Evolutionary conservation across 805 yeast species (phyloP), one percentile per base, ranked within the genome.

Genomic region (Candida fluviatilis): DNA sequence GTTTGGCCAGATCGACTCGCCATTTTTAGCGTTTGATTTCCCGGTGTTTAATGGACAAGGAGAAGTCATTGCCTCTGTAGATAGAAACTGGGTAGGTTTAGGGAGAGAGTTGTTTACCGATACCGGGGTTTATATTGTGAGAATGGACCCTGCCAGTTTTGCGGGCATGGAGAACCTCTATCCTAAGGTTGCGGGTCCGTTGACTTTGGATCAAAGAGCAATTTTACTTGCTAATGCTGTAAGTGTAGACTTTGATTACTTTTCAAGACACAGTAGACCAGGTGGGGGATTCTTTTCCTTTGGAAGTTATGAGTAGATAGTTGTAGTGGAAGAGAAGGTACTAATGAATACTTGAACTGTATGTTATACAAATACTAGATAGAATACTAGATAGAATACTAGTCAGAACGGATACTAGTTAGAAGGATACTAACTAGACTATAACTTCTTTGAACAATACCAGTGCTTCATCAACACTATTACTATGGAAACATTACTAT

Each of bases 101-200:
- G 95, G 95, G 2, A 74, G 97, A 52, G 99, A 93, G 56, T 62
- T 90, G 52, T 83, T 91, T 54, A 90, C 98, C 0, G 98, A 93
- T 60, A 85, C 96, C 0, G 98, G 98, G 45, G 90, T 88, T 1
- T 91, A 93, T 58, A 78, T 90, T 21, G 63, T 91, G 19, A 64
- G 96, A 42, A 84, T 89, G 85, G 95, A 86, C 51, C 82, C 84
- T 1, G 69, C 69, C 16, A 71, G 85, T 46, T 82, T 83, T 47
- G 72, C 68, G 3, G 86, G 83, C 0, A 60, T 80, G 49, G 78
- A 71, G 12, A 68, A 64, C 25, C 47, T 66, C 27, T 78, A 79
- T 46, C 78, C 80, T 2, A 21, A 33, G 5, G 31, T 24, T 10
- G 63, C 77, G 0, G 72, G 73, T 28, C 78, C 65, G 30, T 59